Base-by-base conservation (phyloP, 768 basidiomycete genomes). In the Lyophyllum decastes region DNA sequence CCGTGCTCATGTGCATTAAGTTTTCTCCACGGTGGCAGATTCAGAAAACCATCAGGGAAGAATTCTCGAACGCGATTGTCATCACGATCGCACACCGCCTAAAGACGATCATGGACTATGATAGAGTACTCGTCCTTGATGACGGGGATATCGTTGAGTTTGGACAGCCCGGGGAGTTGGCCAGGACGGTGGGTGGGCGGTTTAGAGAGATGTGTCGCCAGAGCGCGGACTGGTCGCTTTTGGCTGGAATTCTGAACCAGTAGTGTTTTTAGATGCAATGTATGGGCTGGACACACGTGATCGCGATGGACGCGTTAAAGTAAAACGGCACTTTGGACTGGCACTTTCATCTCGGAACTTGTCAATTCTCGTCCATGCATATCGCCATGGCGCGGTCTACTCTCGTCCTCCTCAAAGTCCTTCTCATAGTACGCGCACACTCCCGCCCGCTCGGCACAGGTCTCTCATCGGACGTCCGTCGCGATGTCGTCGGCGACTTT, bases 61-160 rank as follows among this genome's bases (percentile, higher is more conserved):
- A 91, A 68, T 82, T 94, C 52, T 70, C 78, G 1, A 80, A 82
- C 11, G 82, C 88, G 0, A 87, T 92, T 19, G 86, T 94, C 19
- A 82, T 95, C 35, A 92, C 90, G 9, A 93, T 94, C 55, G 93
- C 93, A 3, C 92, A 93, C 73, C 77, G 89, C 14, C 75, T 92
- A 21, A 85, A 85, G 67, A 92, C 90, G 0, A 84, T 92, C 54
- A 84, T 92, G 59, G 86, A 92, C 69, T 85, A 91, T 70, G 84
- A 87, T 72, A 77, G 86, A 14, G 76, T 94, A 64, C 73, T 92
- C 63, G 88, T 93, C n/a, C 72, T 92, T 21, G 87, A 86, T 52
- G 78, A 81, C 17, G 92, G 92, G 1, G 77, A 81, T 55, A 78
- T 95, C 44, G 70, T 85, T n/a, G 92, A 95, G 66, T 93, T 85